Evolutionary conservation across 192 early-diverging fungal genomes (phyloP).

Genomic region (Linnemannia zychae): DNA sequence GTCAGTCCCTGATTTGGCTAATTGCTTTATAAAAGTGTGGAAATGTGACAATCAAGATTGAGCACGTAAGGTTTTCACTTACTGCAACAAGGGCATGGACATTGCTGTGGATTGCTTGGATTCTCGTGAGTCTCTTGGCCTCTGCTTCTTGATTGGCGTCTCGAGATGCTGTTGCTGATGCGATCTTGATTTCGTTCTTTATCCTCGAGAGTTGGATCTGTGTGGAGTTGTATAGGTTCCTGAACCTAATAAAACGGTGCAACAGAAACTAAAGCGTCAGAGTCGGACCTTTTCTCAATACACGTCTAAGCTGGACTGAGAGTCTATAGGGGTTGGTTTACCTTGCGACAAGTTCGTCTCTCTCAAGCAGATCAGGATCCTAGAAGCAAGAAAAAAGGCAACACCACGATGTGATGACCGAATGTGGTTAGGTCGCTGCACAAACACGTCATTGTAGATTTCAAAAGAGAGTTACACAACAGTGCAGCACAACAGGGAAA

Average conservation of each 20-base stretch:
- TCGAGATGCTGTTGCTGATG: slow-evolving; percentile 16
- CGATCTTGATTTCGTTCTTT: slow-evolving; percentile 4
- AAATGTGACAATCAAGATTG: too few species aligned
- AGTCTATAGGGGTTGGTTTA: background rate
- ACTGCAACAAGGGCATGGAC: slow-evolving; percentile 25
- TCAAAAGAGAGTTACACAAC: slow-evolving; percentile 29
- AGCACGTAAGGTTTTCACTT: background rate
- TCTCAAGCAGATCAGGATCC: slow-evolving; percentile 25
- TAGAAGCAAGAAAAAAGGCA: background rate
- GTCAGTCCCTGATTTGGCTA: background rate
- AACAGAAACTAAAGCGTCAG: background rate
- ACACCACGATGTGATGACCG: background rate
- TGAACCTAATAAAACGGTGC: slow-evolving; percentile 28
- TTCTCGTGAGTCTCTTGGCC: slow-evolving; percentile 1
- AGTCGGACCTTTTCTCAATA: background rate
- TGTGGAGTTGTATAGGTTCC: slow-evolving; percentile 23
- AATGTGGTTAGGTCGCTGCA: slow-evolving; percentile 21
- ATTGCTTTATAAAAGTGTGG: background rate
- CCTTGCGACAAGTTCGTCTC: slow-evolving; percentile 24
- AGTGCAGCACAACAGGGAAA: background rate
- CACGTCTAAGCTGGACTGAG: background rate
- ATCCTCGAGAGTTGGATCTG: slow-evolving; percentile 30
- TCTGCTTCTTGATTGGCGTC: background rate
- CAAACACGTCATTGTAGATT: background rate
- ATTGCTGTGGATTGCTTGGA: slow-evolving; percentile 21